phyloP scores from a whole-genome alignment of 164 flowering plant species.

The Piper betle region DNA sequence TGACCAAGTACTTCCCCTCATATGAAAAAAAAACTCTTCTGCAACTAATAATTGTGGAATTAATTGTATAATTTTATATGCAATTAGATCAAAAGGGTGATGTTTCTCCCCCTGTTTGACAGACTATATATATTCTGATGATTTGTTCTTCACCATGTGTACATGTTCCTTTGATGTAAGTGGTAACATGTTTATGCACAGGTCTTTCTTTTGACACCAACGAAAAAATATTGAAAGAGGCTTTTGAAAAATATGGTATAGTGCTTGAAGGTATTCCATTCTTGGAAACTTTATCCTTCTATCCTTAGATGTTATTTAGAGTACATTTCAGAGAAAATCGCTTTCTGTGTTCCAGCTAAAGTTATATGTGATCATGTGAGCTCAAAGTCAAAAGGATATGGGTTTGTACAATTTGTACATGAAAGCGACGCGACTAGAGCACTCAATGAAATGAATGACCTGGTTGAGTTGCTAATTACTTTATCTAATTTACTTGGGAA shows the following conservation, averaged over 20 bases:
- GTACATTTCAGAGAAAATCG: neutral
- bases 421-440: constrained; percentile 37
- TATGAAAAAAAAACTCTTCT: too few relatives aligned
- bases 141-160: neutral
- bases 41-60: too few relatives aligned
- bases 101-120: too few relatives aligned
- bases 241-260: constrained; percentile 42
- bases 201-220: constrained; percentile 70
- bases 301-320: neutral
- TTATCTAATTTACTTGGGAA: too few relatives aligned
- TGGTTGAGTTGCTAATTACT: constrained; percentile 16
- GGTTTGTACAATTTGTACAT: constrained; percentile 43
- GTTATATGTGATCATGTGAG: constrained; percentile 49
- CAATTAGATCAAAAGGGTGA: too few relatives aligned
- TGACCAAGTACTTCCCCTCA: too few relatives aligned
- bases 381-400: constrained; percentile 58
- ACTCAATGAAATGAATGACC: constrained; percentile 44
- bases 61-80: too few relatives aligned
- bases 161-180: neutral
- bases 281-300: neutral
- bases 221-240: constrained; percentile 40
- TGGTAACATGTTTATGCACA: constrained; percentile 6
- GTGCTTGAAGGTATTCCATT: constrained; percentile 38
- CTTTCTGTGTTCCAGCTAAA: constrained; percentile 25
- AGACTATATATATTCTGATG: neutral